Base-by-base conservation (phyloP, 495 filamentous ascomycete genomes). In the Poronia punctata region DNA sequence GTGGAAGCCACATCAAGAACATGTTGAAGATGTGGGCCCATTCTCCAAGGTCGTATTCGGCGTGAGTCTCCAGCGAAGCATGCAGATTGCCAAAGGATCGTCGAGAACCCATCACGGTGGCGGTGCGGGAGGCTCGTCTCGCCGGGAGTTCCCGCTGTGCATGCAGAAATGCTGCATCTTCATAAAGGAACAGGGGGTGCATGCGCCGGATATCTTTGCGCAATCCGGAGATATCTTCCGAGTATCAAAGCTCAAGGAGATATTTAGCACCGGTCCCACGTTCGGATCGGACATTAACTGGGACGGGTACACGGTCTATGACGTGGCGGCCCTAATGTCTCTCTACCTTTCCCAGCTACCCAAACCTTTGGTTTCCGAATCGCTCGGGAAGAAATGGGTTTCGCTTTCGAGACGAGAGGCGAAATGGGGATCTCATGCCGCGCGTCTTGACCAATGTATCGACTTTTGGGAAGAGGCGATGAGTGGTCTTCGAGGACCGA, bases 391-490 rank as follows among this genome's bases (percentile, higher is more conserved):
- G 45, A 50, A 57, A 12, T 69, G 66, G 66, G 53, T 65, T 19
- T 27, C 53, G 25, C 45, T 69, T 19, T 66, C 64, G 20, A 50
- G 58, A 22, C 66, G 62, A 35, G 56, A 59, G 5, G 64, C 56
- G 20, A 30, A 60, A 14, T 28, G 50, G 1, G 57, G 56, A 21
- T 59, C 55, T 4, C 50, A 57, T 27, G 52, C 49, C 17, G 45
- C 52, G 26, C 49, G 65, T 11, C 40, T 65, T 0, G 67, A 70
- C 34, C 57, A 64, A 40, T 65, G 64, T 12, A 61, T 70, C 14
- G 64, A 68, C 29, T 70, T 70, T 29, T 70, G 67, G 67, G 67
- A 70, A 47, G 67, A 70, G 48, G 60, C 67, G 16, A 40, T 70
- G 5, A 52, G 49, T 25, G 65, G 64, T 1, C 52, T 68, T 3